Evolutionary conservation across 2,329 filamentous ascomycete species (phyloP), one percentile per base, ranked within the genome.

Genomic region (Curvularia sp.): DNA sequence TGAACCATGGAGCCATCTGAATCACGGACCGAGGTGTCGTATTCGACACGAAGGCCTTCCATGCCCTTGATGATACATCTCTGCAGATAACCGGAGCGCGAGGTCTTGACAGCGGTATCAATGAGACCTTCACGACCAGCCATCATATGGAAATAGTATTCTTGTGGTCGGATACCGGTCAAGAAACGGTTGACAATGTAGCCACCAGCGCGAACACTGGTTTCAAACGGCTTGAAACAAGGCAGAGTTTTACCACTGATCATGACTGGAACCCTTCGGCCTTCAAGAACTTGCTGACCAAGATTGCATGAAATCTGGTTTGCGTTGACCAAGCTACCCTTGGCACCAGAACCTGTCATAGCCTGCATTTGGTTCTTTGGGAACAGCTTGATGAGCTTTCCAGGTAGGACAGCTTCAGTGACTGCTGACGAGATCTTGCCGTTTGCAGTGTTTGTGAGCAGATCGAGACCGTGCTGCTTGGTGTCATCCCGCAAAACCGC

Each of bases 121-220:
- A 99, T 99, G 65, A 99, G 83, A 83, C 95, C 95, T 84, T 99
- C 96, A 80, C 95, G 88, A 69, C 96, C 96, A 73, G 94, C 95
- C 96, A 99, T 99, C 78, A 96, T 93, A 85, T 99, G 95, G 83
- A 99, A 99, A 77, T 94, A 99, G 78, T 97, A 99, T 76, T 99
- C 96, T 73, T 99, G 95, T 4, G 95, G 95, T 54, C 94, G 88
- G 61, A 99, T 95, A 60, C 95, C 95, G 24, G 96, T 99, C 83
- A 99, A 90, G 86, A 99, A 99, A 75, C 95, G 92, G 73, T 96
- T 92, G 49, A 91, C 90, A 64, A 99, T 91, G 78, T 96, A 99
- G 18, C 95, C 95, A 70, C 93, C 93, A 51, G 95, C 95, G 67
- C 93, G 86, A 6, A 96, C 86, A 66, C 93, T 88, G 0, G 93